Base-by-base conservation (phyloP, 1,139 yeast genomes). In the Suhomyces kunorum region DNA sequence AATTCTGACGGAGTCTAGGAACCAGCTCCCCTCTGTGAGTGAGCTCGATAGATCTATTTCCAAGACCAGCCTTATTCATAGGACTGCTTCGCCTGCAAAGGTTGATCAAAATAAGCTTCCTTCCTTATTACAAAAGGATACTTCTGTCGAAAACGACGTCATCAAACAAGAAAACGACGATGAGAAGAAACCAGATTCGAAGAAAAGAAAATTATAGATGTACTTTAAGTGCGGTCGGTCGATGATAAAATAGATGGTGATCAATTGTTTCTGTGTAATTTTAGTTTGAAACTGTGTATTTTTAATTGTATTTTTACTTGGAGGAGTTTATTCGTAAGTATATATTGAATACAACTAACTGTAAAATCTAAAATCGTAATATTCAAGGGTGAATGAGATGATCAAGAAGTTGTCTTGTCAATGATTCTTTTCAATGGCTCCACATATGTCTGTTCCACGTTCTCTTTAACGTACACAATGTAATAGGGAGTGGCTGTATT, bases 401-500 rank as follows among this genome's bases (percentile, higher is more conserved):
- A 7, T 14, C 5, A 27, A 8, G 2, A 18, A 15, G 19, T 17
- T 12, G 17, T 15, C 16, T 15, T n/a, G 7, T 32, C 24, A 11
- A 39, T 32, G n/a, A 32, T 24, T 35, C 45, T 68, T 53, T 76
- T 79, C 46, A 85, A 65, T 1, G 95, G 90, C 46, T 87, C 85
- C 17, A 87, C 78, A 47, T 76, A 69, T n/a, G 76, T 76, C 7
- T 65, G 56, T 44, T 75, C 79, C 45, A 80, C 65, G 16, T 78
- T 84, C 37, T 83, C 83, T 51, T 81, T 80, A 19, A 87, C 87
- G 57, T 87, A 90, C 1, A 87, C 96, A 38, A 92, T 71, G 61
- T 87, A 90, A 56, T 90, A 90, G 1, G 98, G 97, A 2, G 98
- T 92, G 0, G 97, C 96, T 0, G 89, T 83, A 57, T 87, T 87